Conservation (phyloP, 2,329 filamentous ascomycete species). For the Colletotrichum camelliae region DNA sequence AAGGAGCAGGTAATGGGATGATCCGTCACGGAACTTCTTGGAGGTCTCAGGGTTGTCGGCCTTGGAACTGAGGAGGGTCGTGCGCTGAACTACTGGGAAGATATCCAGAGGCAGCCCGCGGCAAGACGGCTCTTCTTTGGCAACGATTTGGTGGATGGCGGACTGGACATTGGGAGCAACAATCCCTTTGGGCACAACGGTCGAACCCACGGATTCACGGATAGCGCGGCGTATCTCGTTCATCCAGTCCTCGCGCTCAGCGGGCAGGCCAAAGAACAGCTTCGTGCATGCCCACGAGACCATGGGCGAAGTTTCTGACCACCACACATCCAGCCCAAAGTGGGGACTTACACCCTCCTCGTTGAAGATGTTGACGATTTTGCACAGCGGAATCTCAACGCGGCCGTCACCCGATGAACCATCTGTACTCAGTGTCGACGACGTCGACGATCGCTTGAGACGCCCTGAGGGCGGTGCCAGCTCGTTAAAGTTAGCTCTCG, state of each 20-base stretch:
- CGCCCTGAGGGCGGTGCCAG: conserved; percentile 31
- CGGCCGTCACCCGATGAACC: conserved; percentile 40
- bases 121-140: conserved; percentile 45
- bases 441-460: conserved; percentile 27
- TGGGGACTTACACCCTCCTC: conserved; percentile 55
- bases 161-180: conserved; percentile 53
- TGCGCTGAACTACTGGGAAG: conserved; percentile 58
- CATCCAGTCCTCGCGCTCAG: conserved; percentile 57
- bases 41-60: conserved; percentile 45
- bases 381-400: conserved; percentile 53
- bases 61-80: conserved; percentile 44
- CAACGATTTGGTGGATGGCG: conserved; percentile 52
- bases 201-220: conserved; percentile 40
- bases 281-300: conserved; percentile 52
- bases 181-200: conserved; percentile 36
- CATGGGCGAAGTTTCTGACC: conserved; percentile 50
- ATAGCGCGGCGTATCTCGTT: conserved; percentile 49
- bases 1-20: conserved; percentile 60
- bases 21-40: conserved; percentile 53
- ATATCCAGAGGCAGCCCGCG: conserved; percentile 38
- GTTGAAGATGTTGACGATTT: conserved; percentile 57
- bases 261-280: conserved; percentile 53
- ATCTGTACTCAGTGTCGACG: conserved; percentile 30
- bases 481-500: conserved; percentile 52
- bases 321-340: conserved; percentile 63